Conservation (phyloP, 169 alveolate genomes). For the Plasmodium relictum region DNA sequence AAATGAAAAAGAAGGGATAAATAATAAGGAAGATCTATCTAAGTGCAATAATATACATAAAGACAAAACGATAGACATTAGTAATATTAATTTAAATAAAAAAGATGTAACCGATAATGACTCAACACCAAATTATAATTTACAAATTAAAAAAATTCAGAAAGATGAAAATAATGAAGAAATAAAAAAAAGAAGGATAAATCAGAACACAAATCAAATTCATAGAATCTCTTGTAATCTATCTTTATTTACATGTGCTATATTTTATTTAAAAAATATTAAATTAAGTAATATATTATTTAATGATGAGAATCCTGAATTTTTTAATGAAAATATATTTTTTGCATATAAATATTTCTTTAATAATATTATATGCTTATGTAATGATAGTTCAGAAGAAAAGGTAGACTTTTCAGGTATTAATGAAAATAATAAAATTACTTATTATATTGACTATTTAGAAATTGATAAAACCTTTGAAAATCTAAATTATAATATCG, state of each 20-base stretch:
- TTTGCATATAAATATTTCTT: constrained; percentile 47
- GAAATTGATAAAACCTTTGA: constrained; percentile 24
- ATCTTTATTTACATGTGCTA: constrained; percentile 34
- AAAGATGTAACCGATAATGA: background rate
- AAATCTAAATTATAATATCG: constrained; percentile 24
- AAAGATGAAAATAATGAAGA: background rate
- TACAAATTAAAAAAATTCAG: background rate
- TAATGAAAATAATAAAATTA: constrained; percentile 4
- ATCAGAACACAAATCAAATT: constrained; percentile 1
- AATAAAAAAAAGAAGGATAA: background rate
- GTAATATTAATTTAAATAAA: background rate
- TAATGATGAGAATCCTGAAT: constrained; percentile 14
- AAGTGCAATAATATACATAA: background rate
- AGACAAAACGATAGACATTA: background rate
- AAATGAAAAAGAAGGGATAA: background rate
- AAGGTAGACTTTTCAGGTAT: background rate
- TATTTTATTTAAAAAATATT: constrained; percentile 30
- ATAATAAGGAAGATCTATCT: background rate
- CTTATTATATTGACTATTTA: constrained; percentile 30
- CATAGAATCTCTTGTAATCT: background rate
- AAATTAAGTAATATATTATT: constrained; percentile 47
- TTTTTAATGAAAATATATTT: constrained; percentile 10
- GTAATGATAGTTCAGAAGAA: constrained; percentile 9
- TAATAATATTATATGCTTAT: constrained; percentile 60
- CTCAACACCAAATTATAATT: background rate